Percentiles rank a stretch among this genome's conserved stretches.
These are phyloP conservation scores for Erysimum cheiranthoides DNA, from an alignment of 345 rosid genomes.

Conservation along the genomic window DNA sequence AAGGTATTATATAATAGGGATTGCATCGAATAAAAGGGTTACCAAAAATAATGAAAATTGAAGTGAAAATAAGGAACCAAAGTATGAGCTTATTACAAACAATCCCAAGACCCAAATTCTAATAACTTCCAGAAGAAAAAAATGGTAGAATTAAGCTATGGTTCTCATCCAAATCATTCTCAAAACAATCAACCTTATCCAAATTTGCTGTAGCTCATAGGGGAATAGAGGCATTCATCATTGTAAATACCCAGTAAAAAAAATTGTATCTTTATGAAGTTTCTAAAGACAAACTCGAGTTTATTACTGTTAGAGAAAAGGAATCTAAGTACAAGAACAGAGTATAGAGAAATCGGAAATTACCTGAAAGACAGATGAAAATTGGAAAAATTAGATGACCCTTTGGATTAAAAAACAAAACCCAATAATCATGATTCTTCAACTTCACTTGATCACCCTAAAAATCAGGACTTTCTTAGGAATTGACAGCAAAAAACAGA, in stretches of 20 bases:
- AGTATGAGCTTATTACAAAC: conserved; percentile 27
- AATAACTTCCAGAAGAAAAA: not conserved
- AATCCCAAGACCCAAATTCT: conserved; percentile 13
- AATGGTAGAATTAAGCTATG: not conserved
- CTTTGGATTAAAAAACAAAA: conserved; percentile 22
- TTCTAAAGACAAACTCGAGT: not conserved
- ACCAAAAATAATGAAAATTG: conserved; percentile 26
- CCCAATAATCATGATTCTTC: conserved; percentile 31
- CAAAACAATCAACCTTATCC: not conserved
- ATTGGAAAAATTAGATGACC: conserved; percentile 27
- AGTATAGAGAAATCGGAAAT: conserved; percentile 15
- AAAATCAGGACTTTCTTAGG: conserved; percentile 28
- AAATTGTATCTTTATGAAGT: conserved; percentile 10
- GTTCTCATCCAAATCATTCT: conserved; percentile 11
- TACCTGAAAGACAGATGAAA: conserved; percentile 35
- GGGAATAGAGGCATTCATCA: conserved; percentile 12
- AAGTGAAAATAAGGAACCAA: conserved; percentile 15
- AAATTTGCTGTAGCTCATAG: conserved; percentile 1
- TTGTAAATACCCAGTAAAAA: conserved; percentile 14
- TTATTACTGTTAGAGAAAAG: not conserved
- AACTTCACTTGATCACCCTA: conserved; percentile 4
- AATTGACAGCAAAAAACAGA: conserved; percentile 8
- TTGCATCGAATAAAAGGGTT: conserved; percentile 8
- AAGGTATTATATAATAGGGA: conserved; percentile 32
- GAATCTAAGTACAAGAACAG: conserved; percentile 26